Conservation (phyloP, 768 basidiomycete species). For the Mrakia frigida region DNA sequence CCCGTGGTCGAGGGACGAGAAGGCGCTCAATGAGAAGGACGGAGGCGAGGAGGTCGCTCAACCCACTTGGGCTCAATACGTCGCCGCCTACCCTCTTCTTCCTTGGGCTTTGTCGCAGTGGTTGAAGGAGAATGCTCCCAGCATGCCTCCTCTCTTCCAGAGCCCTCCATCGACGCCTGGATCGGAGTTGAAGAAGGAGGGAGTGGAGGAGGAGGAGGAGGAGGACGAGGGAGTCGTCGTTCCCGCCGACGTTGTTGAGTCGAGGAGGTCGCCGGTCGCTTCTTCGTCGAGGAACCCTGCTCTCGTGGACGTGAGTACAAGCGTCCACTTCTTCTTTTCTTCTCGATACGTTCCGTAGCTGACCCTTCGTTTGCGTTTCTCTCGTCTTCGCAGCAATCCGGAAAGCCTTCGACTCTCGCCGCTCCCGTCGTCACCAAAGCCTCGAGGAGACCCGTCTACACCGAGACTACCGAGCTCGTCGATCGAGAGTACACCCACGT, state of each 20-base stretch:
- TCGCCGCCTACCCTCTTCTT: constrained; percentile 24
- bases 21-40: constrained; percentile 10
- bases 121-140: constrained; percentile 18
- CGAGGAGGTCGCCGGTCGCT: constrained; percentile 1
- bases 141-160: constrained; percentile 11
- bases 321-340: too few species aligned
- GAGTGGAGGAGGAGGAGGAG: not conserved
- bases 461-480: constrained; percentile 4
- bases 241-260: not conserved
- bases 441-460: not conserved
- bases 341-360: not conserved
- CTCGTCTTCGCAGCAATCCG: not conserved
- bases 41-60: not conserved
- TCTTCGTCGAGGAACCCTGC: not conserved
- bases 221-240: not conserved
- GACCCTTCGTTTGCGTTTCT: too few species aligned
- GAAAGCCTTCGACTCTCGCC: not conserved
- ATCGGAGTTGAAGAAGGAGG: constrained; percentile 11
- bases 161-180: constrained; percentile 1
- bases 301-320: not conserved
- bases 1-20: constrained; percentile 14
- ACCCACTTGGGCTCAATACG: constrained; percentile 26
- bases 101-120: constrained; percentile 22
- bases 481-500: constrained; percentile 1
- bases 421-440: not conserved